Conservation (phyloP, 2,329 filamentous ascomycete genomes). For the Fonsecaea multimorphosa region DNA sequence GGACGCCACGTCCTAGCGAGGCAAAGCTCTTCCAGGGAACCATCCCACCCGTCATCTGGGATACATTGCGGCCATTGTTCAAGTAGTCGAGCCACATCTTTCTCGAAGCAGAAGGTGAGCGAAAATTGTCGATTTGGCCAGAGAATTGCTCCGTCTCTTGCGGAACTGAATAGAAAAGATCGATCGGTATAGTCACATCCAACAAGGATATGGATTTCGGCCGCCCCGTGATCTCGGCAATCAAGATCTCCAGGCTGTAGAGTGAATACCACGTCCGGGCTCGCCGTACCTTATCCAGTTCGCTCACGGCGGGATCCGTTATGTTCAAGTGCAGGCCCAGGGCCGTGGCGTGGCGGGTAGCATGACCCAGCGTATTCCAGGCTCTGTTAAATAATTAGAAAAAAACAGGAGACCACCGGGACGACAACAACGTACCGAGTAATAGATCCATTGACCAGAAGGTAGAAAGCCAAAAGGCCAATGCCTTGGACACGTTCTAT, state of each 20-base stretch:
- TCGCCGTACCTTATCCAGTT: constrained; percentile 30
- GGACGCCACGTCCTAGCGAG: constrained; percentile 20
- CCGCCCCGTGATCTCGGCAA: constrained; percentile 40
- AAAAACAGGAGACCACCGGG: background rate
- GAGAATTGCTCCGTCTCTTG: background rate
- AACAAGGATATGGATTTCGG: constrained; percentile 36
- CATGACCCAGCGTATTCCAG: constrained; percentile 41
- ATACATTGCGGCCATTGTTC: constrained; percentile 13
- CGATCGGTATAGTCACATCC: constrained; percentile 36
- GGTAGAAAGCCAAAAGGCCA: constrained; percentile 34
- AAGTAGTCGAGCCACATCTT: constrained; percentile 31
- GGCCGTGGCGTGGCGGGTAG: constrained; percentile 40
- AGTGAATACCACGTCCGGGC: constrained; percentile 40
- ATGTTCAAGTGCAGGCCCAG: constrained; percentile 41
- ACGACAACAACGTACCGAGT: constrained; percentile 35
- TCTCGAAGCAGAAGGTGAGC: constrained; percentile 10
- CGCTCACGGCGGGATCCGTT: constrained; percentile 27
- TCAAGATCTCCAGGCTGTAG: constrained; percentile 38
- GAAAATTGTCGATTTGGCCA: background rate
- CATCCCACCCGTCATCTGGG: constrained; percentile 26
- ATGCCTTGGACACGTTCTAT: constrained; percentile 40
- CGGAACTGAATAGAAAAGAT: constrained; percentile 3
- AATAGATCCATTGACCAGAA: constrained; percentile 39
- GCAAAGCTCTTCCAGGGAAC: constrained; percentile 31
- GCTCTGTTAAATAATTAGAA: constrained; percentile 32